These are phyloP conservation scores for Haberlea rhodopensis DNA, from an alignment of 257 asterid genomes.

Conservation along the genomic window DNA sequence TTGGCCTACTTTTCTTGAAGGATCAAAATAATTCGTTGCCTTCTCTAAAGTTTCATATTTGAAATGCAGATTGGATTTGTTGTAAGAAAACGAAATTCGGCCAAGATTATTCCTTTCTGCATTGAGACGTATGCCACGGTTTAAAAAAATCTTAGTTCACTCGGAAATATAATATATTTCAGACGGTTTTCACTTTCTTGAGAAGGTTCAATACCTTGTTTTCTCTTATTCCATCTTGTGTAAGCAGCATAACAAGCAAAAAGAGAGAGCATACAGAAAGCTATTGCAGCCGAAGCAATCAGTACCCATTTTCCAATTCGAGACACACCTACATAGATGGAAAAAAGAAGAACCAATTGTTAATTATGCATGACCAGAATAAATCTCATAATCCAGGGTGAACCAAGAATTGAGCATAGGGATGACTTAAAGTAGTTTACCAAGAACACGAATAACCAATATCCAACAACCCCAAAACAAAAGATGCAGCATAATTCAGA, in stretches of 20 bases:
- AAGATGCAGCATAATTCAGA: no score
- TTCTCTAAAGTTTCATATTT: conserved; percentile 80
- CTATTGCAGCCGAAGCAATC: conserved; percentile 47
- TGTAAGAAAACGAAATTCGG: conserved; percentile 50
- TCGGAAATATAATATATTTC: no score
- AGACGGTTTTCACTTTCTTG: no score
- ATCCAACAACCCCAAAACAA: not conserved
- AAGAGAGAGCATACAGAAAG: conserved; percentile 60
- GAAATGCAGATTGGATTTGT: conserved; percentile 67
- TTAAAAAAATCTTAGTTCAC: no score
- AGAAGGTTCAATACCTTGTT: conserved; percentile 48
- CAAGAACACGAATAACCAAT: not conserved
- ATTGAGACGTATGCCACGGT: not conserved
- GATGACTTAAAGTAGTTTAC: no score
- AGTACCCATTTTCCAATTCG: conserved; percentile 53
- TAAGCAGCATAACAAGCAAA: conserved; percentile 46
- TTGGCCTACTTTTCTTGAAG: conserved; percentile 64
- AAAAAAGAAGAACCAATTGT: not conserved
- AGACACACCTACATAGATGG: conserved; percentile 38
- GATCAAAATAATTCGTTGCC: conserved; percentile 76
- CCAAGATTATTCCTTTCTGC: conserved; percentile 76
- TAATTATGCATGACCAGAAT: no score
- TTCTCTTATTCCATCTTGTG: conserved; percentile 40
- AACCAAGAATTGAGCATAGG: no score
- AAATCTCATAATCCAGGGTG: no score